These are phyloP conservation scores for Delonix regia DNA, from an alignment of 306 rosid species.

Conservation along the genomic window DNA sequence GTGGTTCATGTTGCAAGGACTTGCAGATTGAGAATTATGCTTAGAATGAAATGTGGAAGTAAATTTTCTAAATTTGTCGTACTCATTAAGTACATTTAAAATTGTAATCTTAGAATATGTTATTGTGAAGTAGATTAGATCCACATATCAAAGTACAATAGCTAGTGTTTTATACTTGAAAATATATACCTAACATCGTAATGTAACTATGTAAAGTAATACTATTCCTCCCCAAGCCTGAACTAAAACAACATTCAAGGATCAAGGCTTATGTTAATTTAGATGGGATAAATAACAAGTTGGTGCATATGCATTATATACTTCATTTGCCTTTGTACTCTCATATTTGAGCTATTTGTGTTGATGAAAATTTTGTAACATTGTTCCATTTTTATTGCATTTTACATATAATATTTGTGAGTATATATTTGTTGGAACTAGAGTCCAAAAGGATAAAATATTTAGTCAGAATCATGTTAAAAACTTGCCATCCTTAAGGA, in stretches of 20 bases:
- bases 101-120: no score
- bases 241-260: background rate
- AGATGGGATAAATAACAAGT: background rate
- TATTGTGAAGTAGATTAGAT: no score
- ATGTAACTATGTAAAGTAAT: background rate
- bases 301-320: background rate
- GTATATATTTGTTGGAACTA: no score
- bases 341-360: background rate
- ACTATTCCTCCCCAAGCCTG: background rate
- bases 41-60: slow-evolving; percentile 25
- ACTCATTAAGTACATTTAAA: no score
- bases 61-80: no score
- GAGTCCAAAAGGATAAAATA: no score
- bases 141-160: no score
- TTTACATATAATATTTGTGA: no score
- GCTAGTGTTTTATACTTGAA: no score
- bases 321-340: background rate
- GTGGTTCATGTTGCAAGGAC: background rate
- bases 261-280: no score
- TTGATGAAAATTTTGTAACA: background rate
- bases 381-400: background rate
- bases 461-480: no score
- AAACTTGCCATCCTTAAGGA: no score
- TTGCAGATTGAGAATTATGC: background rate
- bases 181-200: background rate